A percentile compares a stretch with the other conserved stretches of the same genome.
phyloP scores from a whole-genome alignment of 2,329 filamentous ascomycete genomes.

The Hypomyces rosellus region DNA sequence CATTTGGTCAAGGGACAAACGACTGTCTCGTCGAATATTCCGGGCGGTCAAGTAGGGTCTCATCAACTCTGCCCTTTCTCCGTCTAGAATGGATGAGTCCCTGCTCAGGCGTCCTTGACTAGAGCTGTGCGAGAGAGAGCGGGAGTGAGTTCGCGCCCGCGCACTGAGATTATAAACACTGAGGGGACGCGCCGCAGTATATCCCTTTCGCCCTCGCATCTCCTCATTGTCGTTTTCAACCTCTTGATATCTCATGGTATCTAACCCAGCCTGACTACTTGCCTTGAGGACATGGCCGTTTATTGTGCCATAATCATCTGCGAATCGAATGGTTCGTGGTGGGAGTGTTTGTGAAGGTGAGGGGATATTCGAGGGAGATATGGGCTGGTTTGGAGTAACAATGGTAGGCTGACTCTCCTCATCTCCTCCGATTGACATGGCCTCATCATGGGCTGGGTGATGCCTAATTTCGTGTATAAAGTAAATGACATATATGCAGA shows the following conservation, averaged over 20 bases:
- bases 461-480: constrained; percentile 71
- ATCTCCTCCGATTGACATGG: neutral
- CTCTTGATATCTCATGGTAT: neutral
- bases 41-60: constrained; percentile 16
- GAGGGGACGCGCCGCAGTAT: neutral
- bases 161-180: constrained; percentile 16
- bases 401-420: constrained; percentile 2
- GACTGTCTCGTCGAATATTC: constrained; percentile 13
- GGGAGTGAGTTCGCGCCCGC: constrained; percentile 18
- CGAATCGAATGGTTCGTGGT: constrained; percentile 26
- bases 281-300: constrained; percentile 1
- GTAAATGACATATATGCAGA: constrained; percentile 67
- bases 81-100: constrained; percentile 16
- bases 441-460: constrained; percentile 21
- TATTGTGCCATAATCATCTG: constrained; percentile 15
- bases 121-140: constrained; percentile 21
- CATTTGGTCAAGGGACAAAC: constrained; percentile 9
- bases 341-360: neutral
- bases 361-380: neutral
- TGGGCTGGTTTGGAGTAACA: neutral
- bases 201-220: constrained; percentile 1
- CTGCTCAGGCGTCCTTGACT: constrained; percentile 16
- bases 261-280: constrained; percentile 11
- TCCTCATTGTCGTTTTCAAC: constrained; percentile 1
- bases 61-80: constrained; percentile 10